phyloP scores from a whole-genome alignment of 257 asterid genomes.

The Penstemon barbatus region DNA sequence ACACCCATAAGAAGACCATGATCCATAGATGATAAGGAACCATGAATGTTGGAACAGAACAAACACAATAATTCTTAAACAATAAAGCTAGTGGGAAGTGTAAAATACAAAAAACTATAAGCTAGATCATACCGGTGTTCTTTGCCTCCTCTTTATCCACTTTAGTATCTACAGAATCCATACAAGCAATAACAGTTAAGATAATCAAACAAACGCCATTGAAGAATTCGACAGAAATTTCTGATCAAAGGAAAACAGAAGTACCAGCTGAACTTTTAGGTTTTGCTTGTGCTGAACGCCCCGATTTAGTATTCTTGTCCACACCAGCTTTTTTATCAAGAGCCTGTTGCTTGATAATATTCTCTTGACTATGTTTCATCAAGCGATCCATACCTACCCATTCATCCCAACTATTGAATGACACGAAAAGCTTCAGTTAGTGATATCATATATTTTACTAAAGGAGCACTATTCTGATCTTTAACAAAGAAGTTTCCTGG shows the following conservation, averaged over 20 bases:
- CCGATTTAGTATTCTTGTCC: slow-evolving; percentile 67
- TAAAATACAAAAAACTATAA: slow-evolving; percentile 18
- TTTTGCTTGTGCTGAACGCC: slow-evolving; percentile 73
- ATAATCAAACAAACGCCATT: slow-evolving; percentile 19
- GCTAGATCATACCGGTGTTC: slow-evolving; percentile 43
- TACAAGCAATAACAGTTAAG: slow-evolving; percentile 24
- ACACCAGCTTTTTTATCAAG: slow-evolving; percentile 81
- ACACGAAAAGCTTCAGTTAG: slow-evolving; percentile 33
- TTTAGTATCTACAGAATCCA: slow-evolving; percentile 52
- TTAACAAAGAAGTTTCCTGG: slow-evolving; percentile 17
- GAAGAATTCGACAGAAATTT: slow-evolving; percentile 20
- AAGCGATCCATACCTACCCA: slow-evolving; percentile 88
- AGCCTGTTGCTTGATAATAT: slow-evolving; percentile 67
- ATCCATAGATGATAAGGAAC: neutral
- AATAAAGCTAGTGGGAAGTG: slow-evolving; percentile 23
- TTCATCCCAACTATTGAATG: slow-evolving; percentile 89
- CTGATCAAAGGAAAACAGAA: slow-evolving; percentile 16
- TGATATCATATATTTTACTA: slow-evolving; percentile 21
- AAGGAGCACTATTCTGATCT: slow-evolving; percentile 11
- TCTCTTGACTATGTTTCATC: slow-evolving; percentile 81
- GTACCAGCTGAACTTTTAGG: slow-evolving; percentile 80
- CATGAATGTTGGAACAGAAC: neutral
- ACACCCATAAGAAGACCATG: slow-evolving; percentile 1
- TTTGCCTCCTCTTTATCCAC: slow-evolving; percentile 68
- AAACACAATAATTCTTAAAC: neutral